phyloP scores from a whole-genome alignment of 495 filamentous ascomycete genomes.

The Bathelium albidoporum region DNA sequence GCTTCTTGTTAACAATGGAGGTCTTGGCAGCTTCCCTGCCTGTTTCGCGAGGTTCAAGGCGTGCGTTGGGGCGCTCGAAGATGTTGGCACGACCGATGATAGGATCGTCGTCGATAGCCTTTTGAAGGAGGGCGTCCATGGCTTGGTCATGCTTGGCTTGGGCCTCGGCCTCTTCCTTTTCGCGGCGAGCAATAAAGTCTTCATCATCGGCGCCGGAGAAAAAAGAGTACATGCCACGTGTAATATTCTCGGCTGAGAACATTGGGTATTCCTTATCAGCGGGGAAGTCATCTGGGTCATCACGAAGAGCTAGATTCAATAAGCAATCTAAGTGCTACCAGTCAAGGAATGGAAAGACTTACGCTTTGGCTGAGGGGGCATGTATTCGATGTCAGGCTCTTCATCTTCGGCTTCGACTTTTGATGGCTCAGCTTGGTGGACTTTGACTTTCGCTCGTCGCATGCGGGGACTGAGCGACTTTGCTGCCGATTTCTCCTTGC shows the following conservation, averaged over 20 bases:
- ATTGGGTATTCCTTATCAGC: slow-evolving; percentile 32
- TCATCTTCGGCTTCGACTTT: slow-evolving; percentile 43
- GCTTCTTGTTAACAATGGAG: slow-evolving; percentile 1
- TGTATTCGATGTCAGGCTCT: slow-evolving; percentile 66
- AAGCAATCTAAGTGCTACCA: not conserved
- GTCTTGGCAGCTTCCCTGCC: no score
- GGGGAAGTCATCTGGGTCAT: slow-evolving; percentile 64
- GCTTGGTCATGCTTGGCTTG: slow-evolving; percentile 42
- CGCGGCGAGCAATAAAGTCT: slow-evolving; percentile 49
- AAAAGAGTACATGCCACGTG: slow-evolving; percentile 53
- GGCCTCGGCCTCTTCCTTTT: slow-evolving; percentile 37
- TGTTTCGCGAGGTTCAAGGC: slow-evolving; percentile 7
- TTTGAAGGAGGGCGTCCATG: slow-evolving; percentile 49
- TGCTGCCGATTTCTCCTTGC: slow-evolving; percentile 34
- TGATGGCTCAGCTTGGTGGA: slow-evolving; percentile 35
- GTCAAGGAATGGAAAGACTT: slow-evolving; percentile 1
- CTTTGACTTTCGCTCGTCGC: slow-evolving; percentile 35
- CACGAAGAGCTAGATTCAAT: slow-evolving; percentile 54
- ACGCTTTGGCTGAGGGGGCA: slow-evolving; percentile 56
- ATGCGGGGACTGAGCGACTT: slow-evolving; percentile 43
- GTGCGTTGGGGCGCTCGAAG: slow-evolving; percentile 28
- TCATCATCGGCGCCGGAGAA: slow-evolving; percentile 60
- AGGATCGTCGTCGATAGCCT: slow-evolving; percentile 17
- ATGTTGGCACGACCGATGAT: slow-evolving; percentile 12
- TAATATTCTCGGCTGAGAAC: slow-evolving; percentile 54